Percentiles rank a stretch among this genome's conserved stretches.
Evolutionary conservation across 768 basidiomycete genomes (phyloP).

Genomic region (Psilocybe subaeruginosa): DNA sequence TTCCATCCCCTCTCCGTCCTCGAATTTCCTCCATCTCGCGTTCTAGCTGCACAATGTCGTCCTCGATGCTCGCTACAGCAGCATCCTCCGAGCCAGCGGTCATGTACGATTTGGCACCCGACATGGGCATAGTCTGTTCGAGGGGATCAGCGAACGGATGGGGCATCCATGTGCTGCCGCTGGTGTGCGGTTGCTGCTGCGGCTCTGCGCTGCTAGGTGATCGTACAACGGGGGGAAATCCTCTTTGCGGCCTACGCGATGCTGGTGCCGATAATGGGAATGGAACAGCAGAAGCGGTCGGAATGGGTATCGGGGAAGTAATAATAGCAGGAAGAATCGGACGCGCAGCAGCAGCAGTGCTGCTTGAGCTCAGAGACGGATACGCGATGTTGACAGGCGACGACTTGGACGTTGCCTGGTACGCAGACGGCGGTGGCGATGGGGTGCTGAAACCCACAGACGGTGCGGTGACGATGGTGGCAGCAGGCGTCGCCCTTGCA

Average conservation of each 20-base stretch:
- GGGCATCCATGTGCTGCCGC: conserved; percentile 11
- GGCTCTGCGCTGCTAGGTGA: background rate
- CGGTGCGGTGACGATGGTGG: conserved; percentile 16
- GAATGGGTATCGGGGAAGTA: conserved; percentile 4
- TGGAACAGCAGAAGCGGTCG: conserved; percentile 1
- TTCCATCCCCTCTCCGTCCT: conserved; percentile 7
- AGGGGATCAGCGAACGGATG: conserved; percentile 20
- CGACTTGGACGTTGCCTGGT: background rate
- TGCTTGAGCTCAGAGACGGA: background rate
- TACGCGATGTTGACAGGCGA: conserved; percentile 1
- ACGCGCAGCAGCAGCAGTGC: background rate
- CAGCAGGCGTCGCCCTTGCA: conserved; percentile 18
- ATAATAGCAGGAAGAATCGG: conserved; percentile 13
- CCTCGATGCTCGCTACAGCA: background rate
- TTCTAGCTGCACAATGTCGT: conserved; percentile 21
- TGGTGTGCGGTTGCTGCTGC: conserved; percentile 3
- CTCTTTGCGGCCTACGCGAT: background rate
- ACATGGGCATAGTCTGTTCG: background rate
- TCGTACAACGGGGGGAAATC: background rate
- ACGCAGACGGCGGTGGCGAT: conserved; percentile 4
- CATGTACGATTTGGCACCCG: background rate
- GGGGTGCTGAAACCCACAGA: background rate
- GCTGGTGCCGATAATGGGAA: conserved; percentile 14
- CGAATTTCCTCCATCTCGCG: conserved; percentile 21
- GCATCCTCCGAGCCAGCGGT: background rate